phyloP scores from a whole-genome alignment of 1,139 yeast genomes.

The Hyphopichia wangnamkhiaoensis region DNA sequence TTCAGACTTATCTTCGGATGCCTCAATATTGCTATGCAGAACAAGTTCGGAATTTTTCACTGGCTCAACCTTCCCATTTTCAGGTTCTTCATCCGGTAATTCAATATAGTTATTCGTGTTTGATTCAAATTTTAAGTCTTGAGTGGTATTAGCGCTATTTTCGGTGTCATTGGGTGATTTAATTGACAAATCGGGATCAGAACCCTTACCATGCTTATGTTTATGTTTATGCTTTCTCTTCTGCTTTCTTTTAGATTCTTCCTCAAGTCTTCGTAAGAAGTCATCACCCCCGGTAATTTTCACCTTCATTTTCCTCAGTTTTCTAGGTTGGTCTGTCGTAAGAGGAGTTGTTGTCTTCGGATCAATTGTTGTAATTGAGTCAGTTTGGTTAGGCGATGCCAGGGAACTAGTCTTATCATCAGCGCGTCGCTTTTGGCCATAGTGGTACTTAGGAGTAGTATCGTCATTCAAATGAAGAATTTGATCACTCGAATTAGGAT shows the following conservation, averaged over 20 bases:
- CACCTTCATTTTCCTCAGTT: not conserved
- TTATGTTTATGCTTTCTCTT: not conserved
- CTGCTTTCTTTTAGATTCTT: not conserved
- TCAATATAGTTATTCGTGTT: no score
- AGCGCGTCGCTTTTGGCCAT: not conserved
- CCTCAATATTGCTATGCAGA: no score
- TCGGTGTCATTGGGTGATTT: no score
- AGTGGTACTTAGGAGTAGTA: slow-evolving; percentile 3
- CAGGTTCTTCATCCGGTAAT: no score
- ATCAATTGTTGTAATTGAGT: not conserved
- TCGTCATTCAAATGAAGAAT: slow-evolving; percentile 4
- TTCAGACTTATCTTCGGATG: no score
- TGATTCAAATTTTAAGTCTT: no score
- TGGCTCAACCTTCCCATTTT: no score
- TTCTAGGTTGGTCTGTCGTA: not conserved
- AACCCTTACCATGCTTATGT: no score
- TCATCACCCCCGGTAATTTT: slow-evolving; percentile 1
- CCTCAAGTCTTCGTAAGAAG: slow-evolving; percentile 1
- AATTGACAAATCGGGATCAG: no score
- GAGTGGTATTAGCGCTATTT: no score
- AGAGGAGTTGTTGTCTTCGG: not conserved
- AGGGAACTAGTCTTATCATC: not conserved
- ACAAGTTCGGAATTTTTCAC: no score
- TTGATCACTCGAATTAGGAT: not conserved
- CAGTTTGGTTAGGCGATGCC: not conserved